phyloP scores from a whole-genome alignment of 345 rosid species.

The Pelargonium nanum region DNA sequence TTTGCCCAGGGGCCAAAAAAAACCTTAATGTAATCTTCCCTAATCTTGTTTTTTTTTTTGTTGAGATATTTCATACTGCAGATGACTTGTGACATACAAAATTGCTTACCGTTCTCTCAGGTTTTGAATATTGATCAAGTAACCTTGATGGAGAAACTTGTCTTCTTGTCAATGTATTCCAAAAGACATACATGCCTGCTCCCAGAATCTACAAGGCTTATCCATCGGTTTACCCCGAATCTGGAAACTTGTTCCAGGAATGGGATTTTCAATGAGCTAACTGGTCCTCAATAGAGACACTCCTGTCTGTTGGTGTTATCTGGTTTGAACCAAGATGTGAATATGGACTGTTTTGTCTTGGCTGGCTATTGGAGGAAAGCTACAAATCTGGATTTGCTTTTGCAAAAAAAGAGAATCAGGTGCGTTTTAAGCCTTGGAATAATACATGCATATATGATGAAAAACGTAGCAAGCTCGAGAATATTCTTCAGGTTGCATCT shows the following conservation, averaged over 20 bases:
- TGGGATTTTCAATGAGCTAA: not conserved
- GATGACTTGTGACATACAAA: not conserved
- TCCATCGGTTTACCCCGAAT: not conserved
- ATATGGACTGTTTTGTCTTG: not conserved
- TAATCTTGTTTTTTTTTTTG: no score
- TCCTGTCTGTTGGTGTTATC: not conserved
- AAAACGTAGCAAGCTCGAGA: not conserved
- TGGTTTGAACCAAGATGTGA: not conserved
- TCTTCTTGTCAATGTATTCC: not conserved
- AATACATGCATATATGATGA: not conserved
- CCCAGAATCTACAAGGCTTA: not conserved
- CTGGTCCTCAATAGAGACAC: not conserved
- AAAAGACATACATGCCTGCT: not conserved
- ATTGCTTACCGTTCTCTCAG: not conserved
- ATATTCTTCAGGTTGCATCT: not conserved
- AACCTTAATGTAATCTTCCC: no score
- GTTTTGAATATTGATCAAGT: not conserved
- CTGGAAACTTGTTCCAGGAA: not conserved
- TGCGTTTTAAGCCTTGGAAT: no score
- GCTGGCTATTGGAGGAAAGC: not conserved
- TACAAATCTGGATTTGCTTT: not conserved
- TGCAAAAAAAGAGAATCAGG: not conserved
- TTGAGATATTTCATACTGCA: no score
- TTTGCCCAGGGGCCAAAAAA: no score
- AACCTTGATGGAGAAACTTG: not conserved